A percentile compares a stretch with the other conserved stretches of the same genome.
Conservation (phyloP, 2,329 filamentous ascomycete species). For the Helminthosporium solani region DNA sequence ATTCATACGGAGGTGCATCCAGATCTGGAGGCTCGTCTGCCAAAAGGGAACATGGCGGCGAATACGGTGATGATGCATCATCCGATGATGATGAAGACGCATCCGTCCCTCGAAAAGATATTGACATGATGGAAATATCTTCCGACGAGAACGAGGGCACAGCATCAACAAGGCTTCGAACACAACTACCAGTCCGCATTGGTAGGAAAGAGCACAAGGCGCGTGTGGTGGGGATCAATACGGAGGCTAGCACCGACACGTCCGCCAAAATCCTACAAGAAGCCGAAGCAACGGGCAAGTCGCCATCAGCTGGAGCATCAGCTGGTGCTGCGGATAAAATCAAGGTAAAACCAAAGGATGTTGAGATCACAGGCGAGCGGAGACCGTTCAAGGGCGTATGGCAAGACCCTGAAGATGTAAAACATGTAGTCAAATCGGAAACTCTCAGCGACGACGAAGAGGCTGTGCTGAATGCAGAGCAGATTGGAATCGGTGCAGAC, state of each 20-base stretch:
- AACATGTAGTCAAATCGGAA: constrained; percentile 55
- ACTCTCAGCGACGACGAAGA: constrained; percentile 50
- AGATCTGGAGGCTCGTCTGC: constrained; percentile 14
- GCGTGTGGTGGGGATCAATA: constrained; percentile 55
- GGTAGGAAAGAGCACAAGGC: constrained; percentile 58
- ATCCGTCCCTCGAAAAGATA: constrained; percentile 50
- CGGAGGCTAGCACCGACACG: constrained; percentile 52
- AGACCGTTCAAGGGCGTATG: constrained; percentile 49
- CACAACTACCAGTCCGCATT: constrained; percentile 54
- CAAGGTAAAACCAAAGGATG: constrained; percentile 46
- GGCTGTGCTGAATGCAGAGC: constrained; percentile 29
- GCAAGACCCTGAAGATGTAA: constrained; percentile 44
- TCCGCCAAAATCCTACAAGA: constrained; percentile 44
- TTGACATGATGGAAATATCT: constrained; percentile 61
- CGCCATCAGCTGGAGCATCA: constrained; percentile 15
- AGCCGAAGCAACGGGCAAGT: constrained; percentile 34
- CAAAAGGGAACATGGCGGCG: constrained; percentile 20
- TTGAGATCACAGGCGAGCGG: constrained; percentile 46
- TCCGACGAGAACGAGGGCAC: constrained; percentile 52
- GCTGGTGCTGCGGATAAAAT: constrained; percentile 19
- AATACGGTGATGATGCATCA: constrained; percentile 46
- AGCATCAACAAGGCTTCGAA: constrained; percentile 23
- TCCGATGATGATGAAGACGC: constrained; percentile 52
- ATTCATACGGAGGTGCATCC: constrained; percentile 20
- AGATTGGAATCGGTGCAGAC: constrained; percentile 18